Evolutionary conservation across 164 flowering plant genomes (phyloP).

Genomic region (Protea cynaroides): DNA sequence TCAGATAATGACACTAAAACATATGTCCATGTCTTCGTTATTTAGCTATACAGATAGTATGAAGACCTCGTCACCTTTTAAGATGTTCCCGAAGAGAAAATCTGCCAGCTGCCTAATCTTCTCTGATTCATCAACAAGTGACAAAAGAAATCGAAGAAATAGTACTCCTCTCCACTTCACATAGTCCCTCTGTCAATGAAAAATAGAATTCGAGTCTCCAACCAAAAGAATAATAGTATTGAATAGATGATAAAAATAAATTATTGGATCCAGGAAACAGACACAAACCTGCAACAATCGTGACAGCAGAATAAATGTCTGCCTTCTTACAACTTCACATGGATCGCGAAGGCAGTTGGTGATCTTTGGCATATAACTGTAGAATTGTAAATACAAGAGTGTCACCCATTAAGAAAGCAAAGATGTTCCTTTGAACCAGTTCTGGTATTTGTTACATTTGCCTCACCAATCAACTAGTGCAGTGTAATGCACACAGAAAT

Average conservation of each 20-base stretch:
- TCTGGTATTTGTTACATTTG: conserved; percentile 3
- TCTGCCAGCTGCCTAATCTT: conserved; percentile 86
- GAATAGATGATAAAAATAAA: neutral
- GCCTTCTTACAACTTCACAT: conserved; percentile 95
- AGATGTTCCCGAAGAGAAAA: conserved; percentile 80
- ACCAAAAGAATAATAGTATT: neutral
- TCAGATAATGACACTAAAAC: too few species aligned
- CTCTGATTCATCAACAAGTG: conserved; percentile 91
- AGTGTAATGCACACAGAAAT: conserved; percentile 93
- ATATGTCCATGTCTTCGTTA: too few species aligned
- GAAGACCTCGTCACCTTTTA: conserved; percentile 53
- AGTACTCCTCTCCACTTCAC: conserved; percentile 98
- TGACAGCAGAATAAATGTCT: conserved; percentile 84
- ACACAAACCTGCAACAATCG: conserved; percentile 74
- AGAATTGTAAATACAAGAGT: conserved; percentile 45
- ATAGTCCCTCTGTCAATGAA: conserved; percentile 73
- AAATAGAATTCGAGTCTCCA: neutral
- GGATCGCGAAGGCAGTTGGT: conserved; percentile 89
- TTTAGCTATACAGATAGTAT: too few species aligned
- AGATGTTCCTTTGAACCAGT: neutral
- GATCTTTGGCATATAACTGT: conserved; percentile 91
- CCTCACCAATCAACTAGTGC: conserved; percentile 91
- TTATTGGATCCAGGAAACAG: conserved; percentile 5
- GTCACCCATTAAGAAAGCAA: conserved; percentile 6
- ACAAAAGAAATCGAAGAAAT: conserved; percentile 82